phyloP scores from a whole-genome alignment of 768 basidiomycete genomes.

The Kondoa subrosea region DNA sequence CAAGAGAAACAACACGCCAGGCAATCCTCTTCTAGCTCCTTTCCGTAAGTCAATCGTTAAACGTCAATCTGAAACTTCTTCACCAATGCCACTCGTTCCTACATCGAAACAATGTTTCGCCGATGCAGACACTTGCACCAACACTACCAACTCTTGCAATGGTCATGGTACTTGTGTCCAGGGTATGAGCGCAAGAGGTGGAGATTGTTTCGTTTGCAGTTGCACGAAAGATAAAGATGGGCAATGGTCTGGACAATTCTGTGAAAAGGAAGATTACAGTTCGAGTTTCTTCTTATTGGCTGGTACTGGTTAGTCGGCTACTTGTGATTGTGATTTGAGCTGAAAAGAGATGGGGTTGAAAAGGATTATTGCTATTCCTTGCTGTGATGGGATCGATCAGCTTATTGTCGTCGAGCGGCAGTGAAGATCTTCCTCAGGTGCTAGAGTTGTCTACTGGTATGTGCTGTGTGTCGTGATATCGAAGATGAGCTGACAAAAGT shows the following conservation, averaged over 20 bases:
- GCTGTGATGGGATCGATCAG: neutral
- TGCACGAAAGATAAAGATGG: neutral
- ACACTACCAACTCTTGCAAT: neutral
- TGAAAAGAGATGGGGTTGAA: too few relatives aligned
- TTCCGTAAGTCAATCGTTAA: neutral
- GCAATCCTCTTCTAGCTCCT: neutral
- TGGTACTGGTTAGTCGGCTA: neutral
- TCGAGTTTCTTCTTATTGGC: neutral
- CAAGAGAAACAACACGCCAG: neutral
- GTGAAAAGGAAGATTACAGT: neutral
- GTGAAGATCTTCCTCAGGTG: slow-evolving; percentile 6
- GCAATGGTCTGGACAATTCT: neutral
- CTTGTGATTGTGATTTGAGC: neutral
- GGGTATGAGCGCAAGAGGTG: neutral
- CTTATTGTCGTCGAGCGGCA: neutral
- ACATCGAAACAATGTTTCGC: slow-evolving; percentile 55
- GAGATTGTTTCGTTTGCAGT: slow-evolving; percentile 1
- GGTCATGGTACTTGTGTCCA: neutral
- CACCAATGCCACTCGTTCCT: slow-evolving; percentile 81
- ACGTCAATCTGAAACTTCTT: slow-evolving; percentile 38
- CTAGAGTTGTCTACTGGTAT: slow-evolving; percentile 1
- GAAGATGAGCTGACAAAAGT: neutral
- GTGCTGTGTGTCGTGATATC: neutral
- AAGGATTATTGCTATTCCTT: neutral
- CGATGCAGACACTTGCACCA: slow-evolving; percentile 31